These are phyloP conservation scores for Phylloporus sp. DNA, from an alignment of 768 basidiomycete genomes.

Conservation along the genomic window DNA sequence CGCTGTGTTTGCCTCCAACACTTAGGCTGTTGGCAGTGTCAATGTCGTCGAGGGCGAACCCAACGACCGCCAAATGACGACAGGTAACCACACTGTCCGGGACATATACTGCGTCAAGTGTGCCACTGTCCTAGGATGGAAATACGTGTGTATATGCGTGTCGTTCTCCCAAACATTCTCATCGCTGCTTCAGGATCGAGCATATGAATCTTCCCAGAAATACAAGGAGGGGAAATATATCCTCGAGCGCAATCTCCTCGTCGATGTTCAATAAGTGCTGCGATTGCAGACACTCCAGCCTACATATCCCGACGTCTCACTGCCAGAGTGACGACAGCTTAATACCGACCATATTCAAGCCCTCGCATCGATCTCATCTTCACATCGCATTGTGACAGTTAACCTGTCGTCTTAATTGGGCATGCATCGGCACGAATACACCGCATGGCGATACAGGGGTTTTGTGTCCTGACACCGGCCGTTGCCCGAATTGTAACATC, in stretches of 20 bases:
- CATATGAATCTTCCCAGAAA: constrained; percentile 85
- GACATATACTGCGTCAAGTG: constrained; percentile 96
- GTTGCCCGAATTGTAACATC: constrained; percentile 20
- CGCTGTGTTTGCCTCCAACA: constrained; percentile 6
- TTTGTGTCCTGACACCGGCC: constrained; percentile 7
- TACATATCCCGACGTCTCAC: constrained; percentile 10
- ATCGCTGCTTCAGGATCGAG: constrained; percentile 65
- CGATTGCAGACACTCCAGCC: constrained; percentile 1
- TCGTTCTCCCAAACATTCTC: background rate
- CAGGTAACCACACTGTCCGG: constrained; percentile 92
- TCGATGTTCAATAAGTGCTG: constrained; percentile 68
- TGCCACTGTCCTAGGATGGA: constrained; percentile 86
- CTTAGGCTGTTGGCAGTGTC: constrained; percentile 50
- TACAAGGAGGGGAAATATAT: constrained; percentile 99
- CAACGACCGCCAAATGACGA: constrained; percentile 93
- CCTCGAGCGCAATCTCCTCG: constrained; percentile 87
- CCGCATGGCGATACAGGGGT: constrained; percentile 7
- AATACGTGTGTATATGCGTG: constrained; percentile 64
- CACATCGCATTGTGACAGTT: constrained; percentile 18
- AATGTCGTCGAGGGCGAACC: constrained; percentile 89
- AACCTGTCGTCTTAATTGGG: constrained; percentile 25
- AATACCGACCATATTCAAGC: constrained; percentile 8
- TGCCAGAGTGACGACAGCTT: constrained; percentile 11
- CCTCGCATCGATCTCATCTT: constrained; percentile 15
- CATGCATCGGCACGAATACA: constrained; percentile 6